Evolutionary conservation across 352 stramenopile genomes (phyloP), one percentile per base, ranked within the genome.

Genomic region (Phytophthora syringae): DNA sequence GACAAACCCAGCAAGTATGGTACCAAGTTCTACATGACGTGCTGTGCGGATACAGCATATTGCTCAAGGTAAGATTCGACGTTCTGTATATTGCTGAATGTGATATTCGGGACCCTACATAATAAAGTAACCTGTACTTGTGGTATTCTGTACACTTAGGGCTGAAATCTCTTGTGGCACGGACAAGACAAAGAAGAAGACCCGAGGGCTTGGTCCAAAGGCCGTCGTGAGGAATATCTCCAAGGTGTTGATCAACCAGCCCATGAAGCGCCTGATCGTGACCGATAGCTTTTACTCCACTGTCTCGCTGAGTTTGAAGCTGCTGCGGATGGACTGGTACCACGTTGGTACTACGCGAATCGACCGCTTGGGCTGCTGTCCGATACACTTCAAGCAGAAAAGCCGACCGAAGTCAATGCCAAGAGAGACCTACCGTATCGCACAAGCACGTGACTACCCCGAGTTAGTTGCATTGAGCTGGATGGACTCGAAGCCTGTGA

Each of bases 11-110:
- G 27, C 47, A 56, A 60, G 25, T 72, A 51, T 27, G 64, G 55
- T 0, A 74, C 55, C 1, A 77, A 74, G 47, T 73, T 67, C 47
- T 77, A 73, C 25, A 49, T 73, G 48, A 59, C 57, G 0, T 70
- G 68, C 18, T 67, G 56, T 12, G 30, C 49, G 0, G 24, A 54
- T 5, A 70, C 58, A 0, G 58, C 54, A 15, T 68, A 73, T n/a
- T 61, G 52, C 24, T 47, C 45, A 3, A 48, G 52, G 64, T 67
- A 37, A 58, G 37, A 36, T 11, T 18, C n/a, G 2, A 20, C 30
- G 47, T 59, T 32, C 45, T 49, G 47, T 56, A 43, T 59, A 30
- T 37, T 24, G 6, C 43, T 36, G 32, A 45, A 11, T 47, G n/a
- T n/a, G n/a, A n/a, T 51, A 37, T 52, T n/a, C 42, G 25, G 47